These are phyloP conservation scores for Trebouxia sp. DNA, from an alignment of 139 green algal species.

Conservation along the genomic window DNA sequence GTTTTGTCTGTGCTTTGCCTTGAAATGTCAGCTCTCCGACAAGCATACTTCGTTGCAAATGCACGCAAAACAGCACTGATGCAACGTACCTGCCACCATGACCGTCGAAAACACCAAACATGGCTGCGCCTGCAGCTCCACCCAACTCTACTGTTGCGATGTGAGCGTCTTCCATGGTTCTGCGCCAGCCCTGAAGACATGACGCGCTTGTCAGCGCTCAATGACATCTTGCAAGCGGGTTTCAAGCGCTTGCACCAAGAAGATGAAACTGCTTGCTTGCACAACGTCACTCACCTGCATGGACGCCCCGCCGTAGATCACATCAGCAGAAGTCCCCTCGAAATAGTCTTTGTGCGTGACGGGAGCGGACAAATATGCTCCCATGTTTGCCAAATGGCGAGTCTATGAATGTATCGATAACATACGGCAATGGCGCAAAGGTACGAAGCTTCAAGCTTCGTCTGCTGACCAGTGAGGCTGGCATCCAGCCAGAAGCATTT, in stretches of 20 bases:
- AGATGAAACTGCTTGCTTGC: not conserved
- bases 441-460: not conserved
- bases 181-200: constrained; percentile 75
- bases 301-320: constrained; percentile 68
- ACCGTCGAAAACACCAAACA: constrained; percentile 93
- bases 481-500: too few species aligned
- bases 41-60: not conserved
- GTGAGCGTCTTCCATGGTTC: constrained; percentile 80
- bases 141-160: constrained; percentile 53
- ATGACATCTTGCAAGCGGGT: not conserved
- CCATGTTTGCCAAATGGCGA: too few species aligned
- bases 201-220: not conserved
- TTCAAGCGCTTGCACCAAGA: not conserved
- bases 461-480: not conserved
- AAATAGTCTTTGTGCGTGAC: constrained; percentile 77
- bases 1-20: not conserved
- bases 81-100: constrained; percentile 65
- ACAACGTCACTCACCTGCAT: constrained; percentile 63
- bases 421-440: not conserved
- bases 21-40: not conserved
- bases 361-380: constrained; percentile 71
- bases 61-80: not conserved
- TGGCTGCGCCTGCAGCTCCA: constrained; percentile 32
- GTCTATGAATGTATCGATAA: too few species aligned
- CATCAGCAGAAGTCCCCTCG: constrained; percentile 47